Evolutionary conservation across 805 yeast genomes (phyloP).

Genomic region (Pichia thaimueangensis): DNA sequence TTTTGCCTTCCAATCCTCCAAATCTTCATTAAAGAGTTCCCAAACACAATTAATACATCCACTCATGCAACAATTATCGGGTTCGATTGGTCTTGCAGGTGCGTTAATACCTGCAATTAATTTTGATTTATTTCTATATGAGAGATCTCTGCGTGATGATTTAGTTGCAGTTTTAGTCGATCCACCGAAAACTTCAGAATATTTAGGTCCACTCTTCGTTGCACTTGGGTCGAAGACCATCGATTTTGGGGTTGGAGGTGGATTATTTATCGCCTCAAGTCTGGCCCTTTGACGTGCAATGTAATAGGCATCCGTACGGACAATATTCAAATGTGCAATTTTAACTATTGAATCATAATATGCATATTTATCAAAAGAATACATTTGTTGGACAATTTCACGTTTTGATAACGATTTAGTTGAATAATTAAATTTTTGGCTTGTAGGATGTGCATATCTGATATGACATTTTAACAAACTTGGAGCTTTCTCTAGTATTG

Average conservation of each 20-base stretch:
- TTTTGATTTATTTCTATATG: constrained; percentile 28
- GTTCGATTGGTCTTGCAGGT: constrained; percentile 81
- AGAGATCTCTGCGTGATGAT: constrained; percentile 32
- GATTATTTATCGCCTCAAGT: constrained; percentile 6
- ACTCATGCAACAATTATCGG: constrained; percentile 95
- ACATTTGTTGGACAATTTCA: too few relatives aligned
- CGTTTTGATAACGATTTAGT: too few relatives aligned
- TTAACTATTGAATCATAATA: constrained; percentile 8
- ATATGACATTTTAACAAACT: too few relatives aligned
- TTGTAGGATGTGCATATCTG: too few relatives aligned
- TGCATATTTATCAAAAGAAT: constrained; percentile 8
- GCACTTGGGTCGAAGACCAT: constrained; percentile 25
- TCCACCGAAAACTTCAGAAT: constrained; percentile 27
- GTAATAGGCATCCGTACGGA: constrained; percentile 11
- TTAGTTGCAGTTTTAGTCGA: constrained; percentile 27
- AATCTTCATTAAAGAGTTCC: constrained; percentile 86
- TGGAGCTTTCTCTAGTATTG: too few relatives aligned
- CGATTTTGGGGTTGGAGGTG: not conserved
- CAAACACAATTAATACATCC: constrained; percentile 97
- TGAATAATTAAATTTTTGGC: too few relatives aligned
- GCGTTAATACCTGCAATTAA: constrained; percentile 62
- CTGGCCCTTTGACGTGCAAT: constrained; percentile 13
- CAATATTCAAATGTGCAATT: constrained; percentile 8
- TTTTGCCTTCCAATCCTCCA: constrained; percentile 68
- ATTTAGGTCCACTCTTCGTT: constrained; percentile 16